Percentiles rank a stretch among this genome's conserved stretches.
Conservation (phyloP, 805 yeast genomes). For the Nakazawaea wyomingensis region DNA sequence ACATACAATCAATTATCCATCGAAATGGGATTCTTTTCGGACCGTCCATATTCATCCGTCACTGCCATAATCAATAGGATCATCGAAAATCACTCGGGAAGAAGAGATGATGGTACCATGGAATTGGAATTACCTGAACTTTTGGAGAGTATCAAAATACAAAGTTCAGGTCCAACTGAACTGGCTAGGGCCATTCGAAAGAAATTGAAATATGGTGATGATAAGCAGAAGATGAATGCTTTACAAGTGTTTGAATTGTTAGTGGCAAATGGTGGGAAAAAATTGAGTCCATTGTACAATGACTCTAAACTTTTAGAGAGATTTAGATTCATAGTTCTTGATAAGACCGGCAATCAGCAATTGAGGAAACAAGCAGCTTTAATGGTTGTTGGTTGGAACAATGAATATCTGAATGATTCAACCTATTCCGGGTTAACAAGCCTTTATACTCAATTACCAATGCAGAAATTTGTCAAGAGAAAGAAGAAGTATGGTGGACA, state of each 20-base stretch:
- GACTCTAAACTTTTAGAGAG: slow-evolving; percentile 68
- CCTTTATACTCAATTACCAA: slow-evolving; percentile 42
- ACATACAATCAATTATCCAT: not conserved
- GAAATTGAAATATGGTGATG: slow-evolving; percentile 78
- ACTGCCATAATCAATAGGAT: slow-evolving; percentile 58
- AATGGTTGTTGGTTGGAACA: slow-evolving; percentile 64
- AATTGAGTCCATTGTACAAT: slow-evolving; percentile 45
- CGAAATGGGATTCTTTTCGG: slow-evolving; percentile 49
- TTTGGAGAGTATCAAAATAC: slow-evolving; percentile 44
- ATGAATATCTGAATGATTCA: slow-evolving; percentile 43
- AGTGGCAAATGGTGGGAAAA: slow-evolving; percentile 48
- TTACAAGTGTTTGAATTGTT: slow-evolving; percentile 51
- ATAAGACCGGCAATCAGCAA: slow-evolving; percentile 28
- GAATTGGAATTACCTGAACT: slow-evolving; percentile 49
- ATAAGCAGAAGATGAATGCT: slow-evolving; percentile 61
- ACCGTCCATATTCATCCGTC: slow-evolving; percentile 65
- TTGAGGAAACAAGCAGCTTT: slow-evolving; percentile 44
- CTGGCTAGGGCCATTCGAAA: slow-evolving; percentile 91
- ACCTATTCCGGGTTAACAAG: slow-evolving; percentile 44
- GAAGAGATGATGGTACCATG: slow-evolving; percentile 34
- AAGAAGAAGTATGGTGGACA: slow-evolving; percentile 10
- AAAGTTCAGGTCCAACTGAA: slow-evolving; percentile 50
- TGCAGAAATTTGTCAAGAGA: slow-evolving; percentile 13
- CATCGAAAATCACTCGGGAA: slow-evolving; percentile 34
- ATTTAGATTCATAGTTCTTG: slow-evolving; percentile 43